A percentile compares a stretch with the other conserved stretches of the same genome.
Conservation (phyloP, 2,329 filamentous ascomycete species). For the Rhynchosporium secalis region DNA sequence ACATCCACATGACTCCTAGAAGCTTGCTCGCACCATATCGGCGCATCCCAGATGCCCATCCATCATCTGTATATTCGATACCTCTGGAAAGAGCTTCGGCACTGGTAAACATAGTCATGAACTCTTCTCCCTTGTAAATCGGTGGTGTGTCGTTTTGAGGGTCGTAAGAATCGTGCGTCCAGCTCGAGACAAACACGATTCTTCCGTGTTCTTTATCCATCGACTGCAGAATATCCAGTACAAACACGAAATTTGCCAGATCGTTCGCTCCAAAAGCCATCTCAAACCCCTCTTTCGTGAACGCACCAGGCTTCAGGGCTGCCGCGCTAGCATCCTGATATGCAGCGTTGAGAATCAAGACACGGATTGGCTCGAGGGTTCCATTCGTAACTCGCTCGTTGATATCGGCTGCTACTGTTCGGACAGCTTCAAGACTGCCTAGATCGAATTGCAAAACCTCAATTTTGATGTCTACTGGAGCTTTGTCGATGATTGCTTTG, state of each 20-base stretch:
- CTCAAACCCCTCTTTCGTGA: conserved; percentile 41
- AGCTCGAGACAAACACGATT: conserved; percentile 36
- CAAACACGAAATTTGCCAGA: conserved; percentile 41
- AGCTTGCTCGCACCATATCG: conserved; percentile 24
- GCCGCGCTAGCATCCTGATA: conserved; percentile 26
- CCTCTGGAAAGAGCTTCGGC: conserved; percentile 19
- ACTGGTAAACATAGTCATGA: conserved; percentile 36
- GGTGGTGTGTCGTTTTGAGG: conserved; percentile 3
- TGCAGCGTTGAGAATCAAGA: conserved; percentile 34
- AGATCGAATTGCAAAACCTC: conserved; percentile 24
- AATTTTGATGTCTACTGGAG: conserved; percentile 7
- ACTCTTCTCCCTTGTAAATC: conserved; percentile 23
- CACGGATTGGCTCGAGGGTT: conserved; percentile 27
- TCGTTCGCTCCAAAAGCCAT: conserved; percentile 41
- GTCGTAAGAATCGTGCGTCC: conserved; percentile 33
- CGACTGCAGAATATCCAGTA: conserved; percentile 40
- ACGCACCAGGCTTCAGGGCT: conserved; percentile 26
- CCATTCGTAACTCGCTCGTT: conserved; percentile 31
- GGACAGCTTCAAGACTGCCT: conserved; percentile 19
- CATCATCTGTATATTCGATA: conserved; percentile 18
- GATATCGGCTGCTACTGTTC: conserved; percentile 25
- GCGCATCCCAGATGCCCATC: conserved; percentile 19
- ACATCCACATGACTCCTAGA: conserved; percentile 25
- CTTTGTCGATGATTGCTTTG: conserved; percentile 15
- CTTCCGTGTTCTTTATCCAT: conserved; percentile 41